Evolutionary conservation across 495 filamentous ascomycete species (phyloP), one percentile per base, ranked within the genome.

Genomic region (Trichoderma asperelloides): DNA sequence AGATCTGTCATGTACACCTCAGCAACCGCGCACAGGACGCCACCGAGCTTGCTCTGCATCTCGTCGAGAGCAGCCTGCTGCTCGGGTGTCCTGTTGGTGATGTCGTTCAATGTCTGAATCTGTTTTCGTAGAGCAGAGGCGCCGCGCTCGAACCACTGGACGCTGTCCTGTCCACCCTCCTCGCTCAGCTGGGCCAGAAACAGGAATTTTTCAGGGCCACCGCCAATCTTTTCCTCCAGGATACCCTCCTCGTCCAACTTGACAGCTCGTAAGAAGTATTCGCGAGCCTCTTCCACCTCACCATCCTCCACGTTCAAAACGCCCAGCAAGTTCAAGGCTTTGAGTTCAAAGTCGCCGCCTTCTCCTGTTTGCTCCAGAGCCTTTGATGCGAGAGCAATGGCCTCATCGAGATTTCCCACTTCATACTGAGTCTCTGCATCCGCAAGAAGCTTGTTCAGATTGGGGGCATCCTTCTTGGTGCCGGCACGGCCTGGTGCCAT

Each of bases 1-100:
- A 99, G 83, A 80, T 99, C 96, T 37, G 93, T 98, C 96, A 99
- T 99, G 75, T 97, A 98, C 40, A 97, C 89, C 76, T 99, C 96
- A 0, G 90, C 86, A 66, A 97, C 87, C 2, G 89, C 90, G 76
- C 96, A 98, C 33, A 99, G 82, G 5, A 93, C 91, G 69, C 88
- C 90, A 1, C 91, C 90, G 45, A 98, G 78, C 74, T 94, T 92
- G 63, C 76, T 80, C 72, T 87, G 87, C 78, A 93, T 91, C 72
- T 95, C 89, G 23, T 81, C 82, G 28, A 87, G 67, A 21, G 77
- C 65, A 11, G 77, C 70, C 47, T 74, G 71, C 68, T 81, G 75
- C 66, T 85, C 74, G 30, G 72, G 60, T 45, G 78, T 70, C 69
- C 78, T 65, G 23, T 71, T 72, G 64, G 70, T 68, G 67, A 68